Percentiles rank a stretch among this genome's conserved stretches.
Conservation (phyloP, 768 basidiomycete genomes). For the Suillus placidus region DNA sequence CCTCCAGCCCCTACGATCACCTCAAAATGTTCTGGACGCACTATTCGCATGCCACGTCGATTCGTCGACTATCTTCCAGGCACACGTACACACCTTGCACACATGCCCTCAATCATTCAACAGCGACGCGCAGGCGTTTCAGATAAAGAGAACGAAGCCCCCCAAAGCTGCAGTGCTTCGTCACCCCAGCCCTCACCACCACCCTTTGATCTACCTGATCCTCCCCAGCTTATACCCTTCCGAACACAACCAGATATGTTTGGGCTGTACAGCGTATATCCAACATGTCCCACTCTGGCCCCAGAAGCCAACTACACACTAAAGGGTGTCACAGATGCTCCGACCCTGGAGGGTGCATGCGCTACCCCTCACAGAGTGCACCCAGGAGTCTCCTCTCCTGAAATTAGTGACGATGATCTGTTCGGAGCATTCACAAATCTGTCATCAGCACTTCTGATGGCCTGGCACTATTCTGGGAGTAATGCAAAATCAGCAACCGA, state of each 20-base stretch:
- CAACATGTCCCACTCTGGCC: background rate
- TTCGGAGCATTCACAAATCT: constrained; percentile 24
- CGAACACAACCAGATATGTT: constrained; percentile 4
- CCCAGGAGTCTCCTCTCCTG: background rate
- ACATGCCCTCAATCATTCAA: constrained; percentile 3
- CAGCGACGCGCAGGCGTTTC: background rate
- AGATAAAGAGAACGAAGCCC: background rate
- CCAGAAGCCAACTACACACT: background rate
- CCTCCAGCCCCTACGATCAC: background rate
- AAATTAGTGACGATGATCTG: constrained; percentile 6
- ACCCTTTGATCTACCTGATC: background rate
- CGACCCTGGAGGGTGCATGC: background rate
- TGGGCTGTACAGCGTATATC: constrained; percentile 7
- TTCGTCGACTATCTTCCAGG: constrained; percentile 7
- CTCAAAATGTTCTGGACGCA: constrained; percentile 1
- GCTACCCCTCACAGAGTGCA: background rate
- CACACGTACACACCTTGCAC: background rate
- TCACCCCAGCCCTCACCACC: background rate
- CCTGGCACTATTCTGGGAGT: constrained; percentile 35
- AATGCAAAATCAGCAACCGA: constrained; percentile 29
- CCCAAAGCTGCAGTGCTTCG: background rate
- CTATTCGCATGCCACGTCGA: constrained; percentile 1
- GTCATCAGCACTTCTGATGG: constrained; percentile 31
- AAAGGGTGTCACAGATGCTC: constrained; percentile 8
- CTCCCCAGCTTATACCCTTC: constrained; percentile 3